Base-by-base conservation (phyloP, 805 yeast genomes). In the Sugiyamaella americana region DNA sequence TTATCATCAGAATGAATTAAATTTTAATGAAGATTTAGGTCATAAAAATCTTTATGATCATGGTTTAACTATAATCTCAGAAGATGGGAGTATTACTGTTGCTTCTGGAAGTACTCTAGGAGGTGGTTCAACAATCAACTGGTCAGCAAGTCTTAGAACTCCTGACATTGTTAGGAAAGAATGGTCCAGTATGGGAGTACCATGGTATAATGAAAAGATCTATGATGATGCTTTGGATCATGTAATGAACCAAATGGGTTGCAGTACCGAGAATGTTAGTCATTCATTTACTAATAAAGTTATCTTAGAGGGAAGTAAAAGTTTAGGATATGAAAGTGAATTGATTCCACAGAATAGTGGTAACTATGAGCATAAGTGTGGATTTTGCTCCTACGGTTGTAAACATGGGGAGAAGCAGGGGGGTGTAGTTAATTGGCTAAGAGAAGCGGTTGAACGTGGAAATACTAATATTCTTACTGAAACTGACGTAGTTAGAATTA, bases 91-190 rank as follows among this genome's bases (percentile, higher is more conserved):
- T 40, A 42, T 68, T 11, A 47, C 63, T 8, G 50, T 74, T 2
- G 55, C 75, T 38, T 78, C 80, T 0, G 82, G 80, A 4, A 52
- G 78, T 2, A 74, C 76, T 0, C 72, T 77, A 46, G 82, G 82
- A 5, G 82, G 81, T 11, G 81, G 81, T 4, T 65, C 77, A 4
- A 74, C 80, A 11, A 72, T 77, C 39, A 77, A 77, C 60, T 77
- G 82, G 82, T 70, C 75, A 10, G 80, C 80, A 16, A 66, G 74
- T 48, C 54, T 77, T 45, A 67, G 65, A 32, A 73, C 80, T 0
- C 77, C 77, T 1, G 72, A 70, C 58, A 65, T 66, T 44, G 75
- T 76, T 2, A 68, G 82, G 41, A 60, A 67, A 24, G 79, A 75
- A 53, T 77, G 79, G 79, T 72, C 68, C 30, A 63, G 69, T 21